These are phyloP conservation scores for Epichloe bromicola DNA, from an alignment of 2,329 filamentous ascomycete species.

Conservation along the genomic window DNA sequence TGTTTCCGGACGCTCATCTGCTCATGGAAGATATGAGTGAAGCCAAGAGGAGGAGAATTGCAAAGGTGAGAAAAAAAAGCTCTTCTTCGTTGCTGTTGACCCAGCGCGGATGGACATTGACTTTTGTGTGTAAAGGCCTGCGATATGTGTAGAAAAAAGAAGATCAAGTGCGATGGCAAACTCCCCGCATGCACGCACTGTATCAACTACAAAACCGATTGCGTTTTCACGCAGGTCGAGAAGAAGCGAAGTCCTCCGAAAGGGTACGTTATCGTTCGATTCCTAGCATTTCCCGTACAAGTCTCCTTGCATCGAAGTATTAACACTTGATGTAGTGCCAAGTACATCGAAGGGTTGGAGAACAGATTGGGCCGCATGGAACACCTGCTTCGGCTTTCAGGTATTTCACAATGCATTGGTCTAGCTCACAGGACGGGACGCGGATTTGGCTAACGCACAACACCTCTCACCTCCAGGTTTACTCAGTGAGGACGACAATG, in stretches of 20 bases:
- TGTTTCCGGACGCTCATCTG: slow-evolving; percentile 44
- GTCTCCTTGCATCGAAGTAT: background rate
- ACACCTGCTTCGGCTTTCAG: slow-evolving; percentile 73
- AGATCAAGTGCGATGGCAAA: slow-evolving; percentile 97
- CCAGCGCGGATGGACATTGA: background rate
- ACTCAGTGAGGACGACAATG: slow-evolving; percentile 72
- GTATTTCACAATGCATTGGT: slow-evolving; percentile 18
- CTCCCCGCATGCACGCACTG: slow-evolving; percentile 91
- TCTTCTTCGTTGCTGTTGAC: background rate
- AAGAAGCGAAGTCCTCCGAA: slow-evolving; percentile 97
- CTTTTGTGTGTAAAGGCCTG: slow-evolving; percentile 48
- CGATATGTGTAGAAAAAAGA: slow-evolving; percentile 96
- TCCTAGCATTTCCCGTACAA: background rate
- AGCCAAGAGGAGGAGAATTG: slow-evolving; percentile 78
- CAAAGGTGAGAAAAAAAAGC: slow-evolving; percentile 47
- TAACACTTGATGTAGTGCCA: slow-evolving; percentile 47
- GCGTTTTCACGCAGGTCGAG: slow-evolving; percentile 93
- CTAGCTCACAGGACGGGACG: background rate
- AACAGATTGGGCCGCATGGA: slow-evolving; percentile 95
- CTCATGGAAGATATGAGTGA: slow-evolving; percentile 59
- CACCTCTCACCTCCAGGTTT: slow-evolving; percentile 37
- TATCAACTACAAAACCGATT: slow-evolving; percentile 95
- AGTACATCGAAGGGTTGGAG: slow-evolving; percentile 95
- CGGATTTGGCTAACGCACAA: too few species aligned
- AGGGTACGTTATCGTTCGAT: slow-evolving; percentile 46